Percentiles rank a stretch among this genome's conserved stretches.
phyloP scores from a whole-genome alignment of 2,329 filamentous ascomycete species.

The Gnomoniopsis smithogilvyi region DNA sequence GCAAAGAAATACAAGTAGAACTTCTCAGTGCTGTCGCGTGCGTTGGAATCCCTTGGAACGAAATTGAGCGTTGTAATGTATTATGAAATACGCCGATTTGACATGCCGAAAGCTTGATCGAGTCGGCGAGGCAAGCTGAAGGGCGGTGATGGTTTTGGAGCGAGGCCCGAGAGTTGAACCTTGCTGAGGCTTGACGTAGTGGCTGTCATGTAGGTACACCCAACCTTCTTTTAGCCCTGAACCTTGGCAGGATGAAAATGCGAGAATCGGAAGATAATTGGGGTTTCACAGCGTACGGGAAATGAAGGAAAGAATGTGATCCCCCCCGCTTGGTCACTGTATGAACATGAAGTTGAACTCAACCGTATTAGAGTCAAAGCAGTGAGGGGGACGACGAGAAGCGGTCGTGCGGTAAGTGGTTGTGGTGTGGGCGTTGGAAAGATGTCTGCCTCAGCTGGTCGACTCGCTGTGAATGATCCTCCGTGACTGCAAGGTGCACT shows the following conservation, averaged over 20 bases:
- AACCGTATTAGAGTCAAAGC: not conserved
- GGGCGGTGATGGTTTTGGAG: not conserved
- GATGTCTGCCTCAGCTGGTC: too few species aligned
- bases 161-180: not conserved
- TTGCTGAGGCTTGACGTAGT: constrained; percentile 5
- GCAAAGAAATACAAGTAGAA: not conserved
- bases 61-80: not conserved
- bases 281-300: not conserved
- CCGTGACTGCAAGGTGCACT: too few species aligned
- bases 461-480: too few species aligned
- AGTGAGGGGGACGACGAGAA: too few species aligned
- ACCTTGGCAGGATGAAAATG: not conserved
- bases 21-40: too few species aligned
- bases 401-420: too few species aligned
- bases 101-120: not conserved
- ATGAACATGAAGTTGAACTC: not conserved
- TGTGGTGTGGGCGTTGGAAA: too few species aligned
- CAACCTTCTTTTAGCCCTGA: constrained; percentile 2
- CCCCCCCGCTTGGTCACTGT: not conserved
- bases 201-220: not conserved
- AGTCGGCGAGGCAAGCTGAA: not conserved
- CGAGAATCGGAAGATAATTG: not conserved
- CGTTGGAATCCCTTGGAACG: not conserved
- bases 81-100: not conserved
- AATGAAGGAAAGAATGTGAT: not conserved